A percentile compares a stretch with the other conserved stretches of the same genome.
These are phyloP conservation scores for Trichocladium uniseriatum DNA, from an alignment of 495 filamentous ascomycete species.

Conservation along the genomic window DNA sequence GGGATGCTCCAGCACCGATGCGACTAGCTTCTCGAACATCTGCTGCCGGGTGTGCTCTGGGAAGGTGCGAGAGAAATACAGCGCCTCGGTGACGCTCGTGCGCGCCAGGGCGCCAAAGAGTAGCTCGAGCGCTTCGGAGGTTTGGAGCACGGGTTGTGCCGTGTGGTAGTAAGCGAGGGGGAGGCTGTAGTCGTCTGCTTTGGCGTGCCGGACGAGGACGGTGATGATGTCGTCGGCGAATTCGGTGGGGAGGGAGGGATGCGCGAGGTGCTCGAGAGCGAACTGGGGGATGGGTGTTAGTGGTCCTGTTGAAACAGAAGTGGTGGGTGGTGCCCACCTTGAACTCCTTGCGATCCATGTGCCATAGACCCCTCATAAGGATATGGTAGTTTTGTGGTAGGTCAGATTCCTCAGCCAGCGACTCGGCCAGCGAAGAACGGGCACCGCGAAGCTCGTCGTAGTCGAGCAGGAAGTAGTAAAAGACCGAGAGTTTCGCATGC, in stretches of 20 bases:
- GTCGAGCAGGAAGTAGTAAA: conserved; percentile 76
- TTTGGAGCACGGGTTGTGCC: conserved; percentile 54
- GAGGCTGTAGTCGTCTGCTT: conserved; percentile 52
- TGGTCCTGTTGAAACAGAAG: not conserved
- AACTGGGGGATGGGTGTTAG: conserved; percentile 33
- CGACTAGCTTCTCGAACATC: conserved; percentile 60
- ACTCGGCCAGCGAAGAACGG: conserved; percentile 42
- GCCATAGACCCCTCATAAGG: conserved; percentile 74
- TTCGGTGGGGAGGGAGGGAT: conserved; percentile 66
- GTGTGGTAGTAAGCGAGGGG: conserved; percentile 70
- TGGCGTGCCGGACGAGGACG: conserved; percentile 52
- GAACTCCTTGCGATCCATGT: conserved; percentile 63
- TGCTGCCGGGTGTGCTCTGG: conserved; percentile 48
- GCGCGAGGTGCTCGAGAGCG: conserved; percentile 61
- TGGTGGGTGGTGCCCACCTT: conserved; percentile 32
- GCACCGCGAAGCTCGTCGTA: conserved; percentile 43
- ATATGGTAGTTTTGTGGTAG: conserved; percentile 59
- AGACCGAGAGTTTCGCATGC: conserved; percentile 65
- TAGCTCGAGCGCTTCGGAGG: conserved; percentile 46
- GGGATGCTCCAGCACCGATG: conserved; percentile 47
- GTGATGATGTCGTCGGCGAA: conserved; percentile 74
- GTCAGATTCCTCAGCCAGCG: conserved; percentile 41
- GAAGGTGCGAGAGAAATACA: conserved; percentile 59
- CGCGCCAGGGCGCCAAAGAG: conserved; percentile 59
- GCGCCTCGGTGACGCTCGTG: conserved; percentile 60